Conservation (phyloP, 768 basidiomycete species). For the Dacryopinax primogenitus region DNA sequence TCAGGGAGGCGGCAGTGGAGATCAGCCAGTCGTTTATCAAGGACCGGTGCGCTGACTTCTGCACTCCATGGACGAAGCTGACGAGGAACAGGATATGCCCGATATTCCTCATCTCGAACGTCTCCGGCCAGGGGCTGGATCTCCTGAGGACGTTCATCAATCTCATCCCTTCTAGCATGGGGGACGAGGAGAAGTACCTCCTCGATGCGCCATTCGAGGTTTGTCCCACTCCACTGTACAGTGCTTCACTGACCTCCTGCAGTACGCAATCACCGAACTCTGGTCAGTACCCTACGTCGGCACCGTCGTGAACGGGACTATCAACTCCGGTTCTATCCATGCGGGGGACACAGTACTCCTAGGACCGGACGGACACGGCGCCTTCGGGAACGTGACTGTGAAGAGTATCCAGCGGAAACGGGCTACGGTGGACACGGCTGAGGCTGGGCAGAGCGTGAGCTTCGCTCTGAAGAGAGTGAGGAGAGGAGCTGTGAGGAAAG, state of each 20-base stretch:
- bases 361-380: slow-evolving; percentile 87
- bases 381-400: slow-evolving; percentile 64
- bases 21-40: slow-evolving; percentile 59
- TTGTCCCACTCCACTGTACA: background rate
- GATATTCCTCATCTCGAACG: slow-evolving; percentile 84
- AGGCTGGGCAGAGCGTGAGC: slow-evolving; percentile 92
- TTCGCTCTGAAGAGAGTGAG: slow-evolving; percentile 83
- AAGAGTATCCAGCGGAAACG: slow-evolving; percentile 92
- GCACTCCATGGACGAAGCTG: background rate
- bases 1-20: slow-evolving; percentile 67
- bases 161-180: slow-evolving; percentile 75
- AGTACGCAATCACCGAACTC: slow-evolving; percentile 70
- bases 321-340: slow-evolving; percentile 61
- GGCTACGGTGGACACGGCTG: slow-evolving; percentile 67
- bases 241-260: background rate
- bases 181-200: slow-evolving; percentile 67
- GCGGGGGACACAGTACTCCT: slow-evolving; percentile 70
- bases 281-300: slow-evolving; percentile 44
- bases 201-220: slow-evolving; percentile 72
- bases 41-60: slow-evolving; percentile 41
- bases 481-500: slow-evolving; percentile 71
- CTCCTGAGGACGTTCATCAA: slow-evolving; percentile 75
- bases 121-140: slow-evolving; percentile 84
- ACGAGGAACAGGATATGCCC: slow-evolving; percentile 55
- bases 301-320: slow-evolving; percentile 72